Conservation (phyloP, 345 rosid species). For the Camelina hispida region DNA sequence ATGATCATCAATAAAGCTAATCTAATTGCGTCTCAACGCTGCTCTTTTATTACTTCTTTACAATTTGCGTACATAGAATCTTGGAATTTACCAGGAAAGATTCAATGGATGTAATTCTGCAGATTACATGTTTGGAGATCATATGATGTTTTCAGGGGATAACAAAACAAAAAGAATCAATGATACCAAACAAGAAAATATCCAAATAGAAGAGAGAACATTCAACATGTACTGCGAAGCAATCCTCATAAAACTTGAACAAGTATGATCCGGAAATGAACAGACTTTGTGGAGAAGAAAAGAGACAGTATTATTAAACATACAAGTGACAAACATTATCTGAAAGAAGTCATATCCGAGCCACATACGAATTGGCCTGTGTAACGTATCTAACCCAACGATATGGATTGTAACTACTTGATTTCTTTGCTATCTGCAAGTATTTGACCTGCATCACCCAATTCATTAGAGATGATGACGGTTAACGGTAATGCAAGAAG, state of each 20-base stretch:
- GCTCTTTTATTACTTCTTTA: background rate
- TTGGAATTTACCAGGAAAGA: background rate
- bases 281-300: constrained; percentile 6
- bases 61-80: background rate
- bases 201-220: constrained; percentile 23
- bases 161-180: background rate
- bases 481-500: background rate
- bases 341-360: constrained; percentile 57
- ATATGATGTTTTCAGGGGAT: background rate
- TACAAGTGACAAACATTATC: constrained; percentile 29
- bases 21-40: background rate
- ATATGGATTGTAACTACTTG: constrained; percentile 78
- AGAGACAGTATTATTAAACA: background rate
- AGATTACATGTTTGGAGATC: background rate
- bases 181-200: background rate
- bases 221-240: background rate
- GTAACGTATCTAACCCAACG: constrained; percentile 99
- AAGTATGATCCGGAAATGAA: constrained; percentile 21
- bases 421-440: constrained; percentile 97
- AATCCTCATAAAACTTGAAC: constrained; percentile 3
- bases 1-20: constrained; percentile 28
- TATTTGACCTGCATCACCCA: constrained; percentile 77
- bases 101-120: background rate
- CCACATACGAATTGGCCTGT: constrained; percentile 97
- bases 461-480: background rate